A percentile compares a stretch with the other conserved stretches of the same genome.
Conservation (phyloP, 352 stramenopile genomes). For the Hyphochytrium catenoides region DNA sequence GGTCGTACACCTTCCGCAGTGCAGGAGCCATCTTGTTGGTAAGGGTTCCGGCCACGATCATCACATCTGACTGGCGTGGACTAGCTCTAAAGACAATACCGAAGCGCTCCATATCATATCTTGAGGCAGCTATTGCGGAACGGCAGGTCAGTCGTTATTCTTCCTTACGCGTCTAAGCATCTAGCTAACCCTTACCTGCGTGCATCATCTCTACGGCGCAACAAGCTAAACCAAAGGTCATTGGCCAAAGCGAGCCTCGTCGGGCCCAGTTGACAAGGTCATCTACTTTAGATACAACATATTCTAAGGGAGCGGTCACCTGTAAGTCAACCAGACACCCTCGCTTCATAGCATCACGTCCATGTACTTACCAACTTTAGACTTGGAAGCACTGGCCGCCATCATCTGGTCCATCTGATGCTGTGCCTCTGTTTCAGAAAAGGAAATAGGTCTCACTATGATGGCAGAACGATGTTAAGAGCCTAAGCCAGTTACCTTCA, state of each 20-base stretch:
- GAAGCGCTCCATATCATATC: slow-evolving; percentile 96
- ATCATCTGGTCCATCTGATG: too few species aligned
- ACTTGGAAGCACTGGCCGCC: too few species aligned
- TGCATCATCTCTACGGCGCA: slow-evolving; percentile 99
- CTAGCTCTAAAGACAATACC: slow-evolving; percentile 93
- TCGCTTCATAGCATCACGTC: too few species aligned
- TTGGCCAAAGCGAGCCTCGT: slow-evolving; percentile 89
- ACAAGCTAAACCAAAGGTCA: slow-evolving; percentile 97
- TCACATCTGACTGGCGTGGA: slow-evolving; percentile 87
- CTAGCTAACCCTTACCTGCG: slow-evolving; percentile 16
- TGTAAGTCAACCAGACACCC: too few species aligned
- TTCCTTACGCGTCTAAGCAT: not conserved
- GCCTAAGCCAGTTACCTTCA: too few species aligned
- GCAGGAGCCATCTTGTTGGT: slow-evolving; percentile 99
- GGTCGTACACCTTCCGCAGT: slow-evolving; percentile 88
- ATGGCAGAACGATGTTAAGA: too few species aligned
- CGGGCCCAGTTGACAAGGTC: slow-evolving; percentile 97
- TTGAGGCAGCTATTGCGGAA: slow-evolving; percentile 16
- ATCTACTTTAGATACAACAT: slow-evolving; percentile 88
- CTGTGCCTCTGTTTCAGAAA: too few species aligned
- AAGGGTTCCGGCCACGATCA: slow-evolving; percentile 97
- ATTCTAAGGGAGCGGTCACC: slow-evolving; percentile 77
- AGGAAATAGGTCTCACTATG: too few species aligned
- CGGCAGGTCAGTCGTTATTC: not conserved
- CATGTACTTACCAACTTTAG: too few species aligned